phyloP scores from a whole-genome alignment of 148 eudicot genomes.

The Nyssa sinensis region DNA sequence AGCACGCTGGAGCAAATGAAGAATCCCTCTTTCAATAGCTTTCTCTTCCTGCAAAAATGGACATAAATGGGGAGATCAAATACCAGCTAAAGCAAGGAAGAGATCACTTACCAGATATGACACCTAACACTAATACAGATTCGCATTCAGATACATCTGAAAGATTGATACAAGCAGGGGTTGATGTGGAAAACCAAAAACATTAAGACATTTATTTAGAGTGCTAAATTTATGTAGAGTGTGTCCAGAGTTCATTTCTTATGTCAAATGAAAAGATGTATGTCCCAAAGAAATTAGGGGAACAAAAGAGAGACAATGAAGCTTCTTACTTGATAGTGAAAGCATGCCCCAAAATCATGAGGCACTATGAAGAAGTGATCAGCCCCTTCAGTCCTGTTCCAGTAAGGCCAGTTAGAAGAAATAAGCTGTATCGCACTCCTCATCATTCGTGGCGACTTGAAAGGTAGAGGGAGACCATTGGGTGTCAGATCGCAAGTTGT shows the following conservation, averaged over 20 bases:
- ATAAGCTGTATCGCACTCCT: slow-evolving; percentile 98
- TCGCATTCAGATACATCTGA: not conserved
- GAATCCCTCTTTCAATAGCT: slow-evolving; percentile 97
- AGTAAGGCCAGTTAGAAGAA: slow-evolving; percentile 97
- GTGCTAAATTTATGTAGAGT: too few relatives aligned
- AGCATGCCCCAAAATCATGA: slow-evolving; percentile 97
- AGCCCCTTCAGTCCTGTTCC: slow-evolving; percentile 99
- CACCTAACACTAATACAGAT: not conserved
- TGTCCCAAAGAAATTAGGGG: not conserved
- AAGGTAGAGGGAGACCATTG: slow-evolving; percentile 92
- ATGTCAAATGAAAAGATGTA: too few relatives aligned
- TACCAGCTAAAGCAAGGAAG: not conserved
- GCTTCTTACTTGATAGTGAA: slow-evolving; percentile 77
- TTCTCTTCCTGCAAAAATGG: slow-evolving; percentile 76
- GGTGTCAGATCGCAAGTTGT: slow-evolving; percentile 93
- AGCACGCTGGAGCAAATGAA: slow-evolving; percentile 80
- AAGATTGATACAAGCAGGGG: not conserved
- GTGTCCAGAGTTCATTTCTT: too few relatives aligned
- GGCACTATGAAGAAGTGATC: slow-evolving; percentile 95
- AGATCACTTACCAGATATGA: not conserved
- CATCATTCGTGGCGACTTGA: slow-evolving; percentile 99
- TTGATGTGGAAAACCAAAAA: not conserved
- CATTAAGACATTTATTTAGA: too few relatives aligned
- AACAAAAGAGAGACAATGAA: not conserved
- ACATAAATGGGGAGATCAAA: not conserved